Percentiles rank a stretch among this genome's conserved stretches.
Evolutionary conservation across 768 basidiomycete genomes (phyloP).

Genomic region (Nidula microcarpa): DNA sequence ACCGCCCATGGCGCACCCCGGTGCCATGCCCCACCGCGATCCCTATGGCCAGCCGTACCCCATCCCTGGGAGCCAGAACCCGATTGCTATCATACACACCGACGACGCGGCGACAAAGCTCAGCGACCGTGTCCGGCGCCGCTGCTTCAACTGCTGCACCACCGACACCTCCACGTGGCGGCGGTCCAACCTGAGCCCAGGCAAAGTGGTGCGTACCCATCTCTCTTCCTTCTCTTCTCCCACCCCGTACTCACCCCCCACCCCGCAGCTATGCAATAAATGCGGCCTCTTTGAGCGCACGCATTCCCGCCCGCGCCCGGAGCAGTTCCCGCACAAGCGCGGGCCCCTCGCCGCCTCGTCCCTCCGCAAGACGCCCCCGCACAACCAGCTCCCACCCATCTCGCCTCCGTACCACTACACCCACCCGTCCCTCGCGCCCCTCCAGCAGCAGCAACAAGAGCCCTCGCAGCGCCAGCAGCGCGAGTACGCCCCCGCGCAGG

Average conservation of each 20-base stretch:
- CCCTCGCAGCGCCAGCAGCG: too few species aligned
- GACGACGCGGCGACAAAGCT: constrained; percentile 82
- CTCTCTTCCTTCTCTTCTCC: constrained; percentile 1
- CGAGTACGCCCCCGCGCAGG: too few species aligned
- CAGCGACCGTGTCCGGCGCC: constrained; percentile 68
- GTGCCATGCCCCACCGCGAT: constrained; percentile 11
- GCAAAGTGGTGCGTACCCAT: constrained; percentile 58
- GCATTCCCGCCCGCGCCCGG: constrained; percentile 73
- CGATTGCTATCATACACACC: constrained; percentile 45
- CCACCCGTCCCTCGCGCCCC: constrained; percentile 50
- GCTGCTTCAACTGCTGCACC: constrained; percentile 84
- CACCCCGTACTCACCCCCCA: neutral
- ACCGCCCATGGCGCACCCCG: neutral
- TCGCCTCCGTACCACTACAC: constrained; percentile 46
- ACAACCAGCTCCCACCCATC: constrained; percentile 39
- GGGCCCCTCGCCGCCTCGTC: constrained; percentile 58
- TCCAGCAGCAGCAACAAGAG: constrained; percentile 7
- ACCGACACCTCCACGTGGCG: constrained; percentile 85
- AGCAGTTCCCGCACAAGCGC: constrained; percentile 79
- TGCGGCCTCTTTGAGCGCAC: constrained; percentile 81
- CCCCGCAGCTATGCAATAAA: constrained; percentile 54
- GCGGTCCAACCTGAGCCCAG: constrained; percentile 70
- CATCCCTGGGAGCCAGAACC: constrained; percentile 22
- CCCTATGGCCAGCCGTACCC: constrained; percentile 25
- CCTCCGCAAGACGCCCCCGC: constrained; percentile 48